Evolutionary conservation across 2,329 filamentous ascomycete genomes (phyloP).

Genomic region (Sporothrix inflata): DNA sequence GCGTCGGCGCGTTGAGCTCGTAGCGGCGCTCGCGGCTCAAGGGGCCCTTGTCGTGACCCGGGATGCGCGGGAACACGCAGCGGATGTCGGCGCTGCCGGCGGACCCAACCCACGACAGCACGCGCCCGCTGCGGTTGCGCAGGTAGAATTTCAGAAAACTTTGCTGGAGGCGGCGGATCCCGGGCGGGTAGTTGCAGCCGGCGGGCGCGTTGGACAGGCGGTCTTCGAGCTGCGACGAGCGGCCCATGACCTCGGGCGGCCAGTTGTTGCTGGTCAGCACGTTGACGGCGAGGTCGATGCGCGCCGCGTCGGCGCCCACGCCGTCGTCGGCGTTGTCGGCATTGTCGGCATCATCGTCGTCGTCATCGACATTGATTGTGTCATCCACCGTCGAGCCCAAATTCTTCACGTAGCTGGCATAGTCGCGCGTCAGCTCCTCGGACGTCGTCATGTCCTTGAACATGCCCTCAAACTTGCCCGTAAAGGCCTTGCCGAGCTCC

Average conservation of each 20-base stretch:
- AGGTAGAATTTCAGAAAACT: conserved; percentile 91
- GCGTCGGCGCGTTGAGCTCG: conserved; percentile 89
- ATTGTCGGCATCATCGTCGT: background rate
- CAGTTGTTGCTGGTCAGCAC: conserved; percentile 93
- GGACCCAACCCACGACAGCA: conserved; percentile 77
- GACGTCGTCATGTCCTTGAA: conserved; percentile 95
- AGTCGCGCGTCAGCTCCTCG: conserved; percentile 76
- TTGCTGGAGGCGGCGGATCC: conserved; percentile 74
- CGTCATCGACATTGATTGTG: background rate
- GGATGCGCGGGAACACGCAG: conserved; percentile 73
- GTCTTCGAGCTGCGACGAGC: conserved; percentile 55
- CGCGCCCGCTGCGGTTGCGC: conserved; percentile 82
- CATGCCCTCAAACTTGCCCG: conserved; percentile 91
- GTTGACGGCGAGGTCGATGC: conserved; percentile 78
- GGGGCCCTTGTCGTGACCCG: conserved; percentile 67
- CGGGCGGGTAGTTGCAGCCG: conserved; percentile 71
- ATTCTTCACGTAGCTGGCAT: conserved; percentile 67
- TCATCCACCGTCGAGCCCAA: conserved; percentile 42
- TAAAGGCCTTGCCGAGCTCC: conserved; percentile 93
- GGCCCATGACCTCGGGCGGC: conserved; percentile 86
- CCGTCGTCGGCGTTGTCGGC: conserved; percentile 44
- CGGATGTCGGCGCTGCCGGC: conserved; percentile 83
- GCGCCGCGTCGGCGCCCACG: conserved; percentile 48
- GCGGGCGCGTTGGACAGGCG: conserved; percentile 36
- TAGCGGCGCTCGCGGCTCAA: conserved; percentile 72